phyloP scores from a whole-genome alignment of 768 basidiomycete species.

The Leucogyrophana mollusca region DNA sequence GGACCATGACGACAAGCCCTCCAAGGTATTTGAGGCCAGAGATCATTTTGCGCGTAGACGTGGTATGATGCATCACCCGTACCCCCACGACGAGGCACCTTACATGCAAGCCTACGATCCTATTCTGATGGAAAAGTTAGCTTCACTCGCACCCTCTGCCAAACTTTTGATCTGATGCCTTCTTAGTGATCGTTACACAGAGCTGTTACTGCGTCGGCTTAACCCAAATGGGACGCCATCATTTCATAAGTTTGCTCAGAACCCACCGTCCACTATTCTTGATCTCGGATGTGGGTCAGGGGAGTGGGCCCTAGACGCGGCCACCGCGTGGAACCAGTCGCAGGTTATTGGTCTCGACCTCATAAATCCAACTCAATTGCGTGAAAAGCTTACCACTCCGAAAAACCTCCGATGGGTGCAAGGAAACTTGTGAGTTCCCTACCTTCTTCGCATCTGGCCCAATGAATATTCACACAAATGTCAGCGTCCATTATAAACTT shows the following conservation, averaged over 20 bases:
- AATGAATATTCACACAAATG: conserved; percentile 12
- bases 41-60: conserved; percentile 22
- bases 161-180: conserved; percentile 9
- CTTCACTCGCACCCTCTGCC: conserved; percentile 9
- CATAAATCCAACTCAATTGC: conserved; percentile 34
- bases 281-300: conserved; percentile 80
- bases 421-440: conserved; percentile 63
- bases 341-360: conserved; percentile 68
- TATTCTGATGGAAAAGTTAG: conserved; percentile 58
- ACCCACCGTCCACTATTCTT: conserved; percentile 54
- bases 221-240: conserved; percentile 53
- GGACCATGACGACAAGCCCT: conserved; percentile 8
- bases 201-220: conserved; percentile 54
- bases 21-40: conserved; percentile 18
- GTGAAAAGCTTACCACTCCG: conserved; percentile 37
- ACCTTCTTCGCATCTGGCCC: background rate
- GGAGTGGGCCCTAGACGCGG: conserved; percentile 64
- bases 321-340: conserved; percentile 57
- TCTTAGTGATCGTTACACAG: conserved; percentile 59
- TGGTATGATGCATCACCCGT: conserved; percentile 56
- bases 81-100: conserved; percentile 42
- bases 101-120: conserved; percentile 71
- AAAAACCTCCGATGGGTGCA: conserved; percentile 47
- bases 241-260: conserved; percentile 52
- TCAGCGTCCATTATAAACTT: conserved; percentile 51